These are phyloP conservation scores for Potentilla sterilis DNA, from an alignment of 306 rosid genomes.

Conservation along the genomic window DNA sequence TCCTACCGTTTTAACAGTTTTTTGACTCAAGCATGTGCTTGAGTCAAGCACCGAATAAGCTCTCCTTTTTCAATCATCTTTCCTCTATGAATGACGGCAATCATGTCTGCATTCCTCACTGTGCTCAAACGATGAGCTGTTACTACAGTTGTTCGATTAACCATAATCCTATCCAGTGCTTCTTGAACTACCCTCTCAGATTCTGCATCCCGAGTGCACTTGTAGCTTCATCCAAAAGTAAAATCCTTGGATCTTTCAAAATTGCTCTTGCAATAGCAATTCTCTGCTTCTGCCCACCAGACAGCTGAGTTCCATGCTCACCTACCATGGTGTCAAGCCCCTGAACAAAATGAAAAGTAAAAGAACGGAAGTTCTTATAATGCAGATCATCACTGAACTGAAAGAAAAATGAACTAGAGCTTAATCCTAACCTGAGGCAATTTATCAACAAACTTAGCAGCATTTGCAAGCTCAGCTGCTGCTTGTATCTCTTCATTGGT, in stretches of 20 bases:
- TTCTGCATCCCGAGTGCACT: conserved; percentile 93
- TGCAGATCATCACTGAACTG: background rate
- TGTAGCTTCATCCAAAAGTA: conserved; percentile 90
- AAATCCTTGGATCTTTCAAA: conserved; percentile 70
- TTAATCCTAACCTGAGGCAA: conserved; percentile 59
- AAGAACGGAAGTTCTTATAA: conserved; percentile 10
- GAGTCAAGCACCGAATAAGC: too few relatives aligned
- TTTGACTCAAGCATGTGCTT: too few relatives aligned
- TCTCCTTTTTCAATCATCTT: conserved; percentile 79
- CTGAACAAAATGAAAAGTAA: conserved; percentile 32
- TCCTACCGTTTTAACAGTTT: too few relatives aligned
- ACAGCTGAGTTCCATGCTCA: conserved; percentile 86
- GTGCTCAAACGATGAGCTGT: conserved; percentile 96
- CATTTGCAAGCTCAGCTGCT: conserved; percentile 85
- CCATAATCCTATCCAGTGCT: conserved; percentile 84
- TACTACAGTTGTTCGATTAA: conserved; percentile 70
- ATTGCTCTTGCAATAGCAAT: conserved; percentile 93
- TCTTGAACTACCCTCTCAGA: conserved; percentile 93
- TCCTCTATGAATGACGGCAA: conserved; percentile 89
- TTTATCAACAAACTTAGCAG: conserved; percentile 81
- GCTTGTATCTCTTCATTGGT: conserved; percentile 67
- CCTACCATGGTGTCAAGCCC: conserved; percentile 86
- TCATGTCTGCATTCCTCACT: conserved; percentile 73
- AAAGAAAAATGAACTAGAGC: conserved; percentile 1
- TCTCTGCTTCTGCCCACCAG: conserved; percentile 93